These are phyloP conservation scores for Sutorius australiensis DNA, from an alignment of 768 basidiomycete species.

Conservation along the genomic window DNA sequence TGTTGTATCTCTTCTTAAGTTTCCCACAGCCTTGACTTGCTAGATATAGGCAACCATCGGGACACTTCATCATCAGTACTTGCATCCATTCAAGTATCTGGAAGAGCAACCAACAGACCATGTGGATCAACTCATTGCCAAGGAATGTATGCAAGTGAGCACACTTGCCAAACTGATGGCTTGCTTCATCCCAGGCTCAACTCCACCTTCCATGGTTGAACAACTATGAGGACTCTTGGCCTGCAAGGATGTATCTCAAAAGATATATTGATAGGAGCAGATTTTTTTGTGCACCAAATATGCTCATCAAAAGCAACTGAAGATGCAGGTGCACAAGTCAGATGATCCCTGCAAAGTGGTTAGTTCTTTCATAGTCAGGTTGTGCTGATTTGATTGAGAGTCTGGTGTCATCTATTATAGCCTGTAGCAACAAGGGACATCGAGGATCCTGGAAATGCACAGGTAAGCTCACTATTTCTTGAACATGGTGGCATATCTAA, in stretches of 20 bases:
- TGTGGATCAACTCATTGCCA: slow-evolving; percentile 8
- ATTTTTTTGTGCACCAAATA: not conserved
- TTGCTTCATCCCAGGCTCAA: slow-evolving; percentile 2
- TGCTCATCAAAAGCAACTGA: not conserved
- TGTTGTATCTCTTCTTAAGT: not conserved
- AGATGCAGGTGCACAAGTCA: not conserved
- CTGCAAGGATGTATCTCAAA: slow-evolving; percentile 18
- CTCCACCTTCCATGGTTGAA: slow-evolving; percentile 16
- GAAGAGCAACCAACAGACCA: slow-evolving; percentile 10
- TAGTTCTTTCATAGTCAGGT: not conserved
- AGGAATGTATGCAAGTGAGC: not conserved
- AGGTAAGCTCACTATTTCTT: slow-evolving; percentile 7
- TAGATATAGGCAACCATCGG: slow-evolving; percentile 6
- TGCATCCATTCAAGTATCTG: slow-evolving; percentile 16
- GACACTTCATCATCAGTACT: not conserved
- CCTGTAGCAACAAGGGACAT: not conserved
- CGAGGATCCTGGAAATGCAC: not conserved
- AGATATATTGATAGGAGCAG: slow-evolving; percentile 13
- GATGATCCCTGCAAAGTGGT: not conserved
- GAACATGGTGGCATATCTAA: not conserved
- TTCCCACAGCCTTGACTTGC: not conserved
- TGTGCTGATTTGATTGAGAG: not conserved
- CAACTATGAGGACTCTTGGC: slow-evolving; percentile 19
- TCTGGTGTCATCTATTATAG: not conserved
- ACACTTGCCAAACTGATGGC: not conserved